Evolutionary conservation across 139 green algal genomes (phyloP).

Genomic region (Chlorella vulgaris): DNA sequence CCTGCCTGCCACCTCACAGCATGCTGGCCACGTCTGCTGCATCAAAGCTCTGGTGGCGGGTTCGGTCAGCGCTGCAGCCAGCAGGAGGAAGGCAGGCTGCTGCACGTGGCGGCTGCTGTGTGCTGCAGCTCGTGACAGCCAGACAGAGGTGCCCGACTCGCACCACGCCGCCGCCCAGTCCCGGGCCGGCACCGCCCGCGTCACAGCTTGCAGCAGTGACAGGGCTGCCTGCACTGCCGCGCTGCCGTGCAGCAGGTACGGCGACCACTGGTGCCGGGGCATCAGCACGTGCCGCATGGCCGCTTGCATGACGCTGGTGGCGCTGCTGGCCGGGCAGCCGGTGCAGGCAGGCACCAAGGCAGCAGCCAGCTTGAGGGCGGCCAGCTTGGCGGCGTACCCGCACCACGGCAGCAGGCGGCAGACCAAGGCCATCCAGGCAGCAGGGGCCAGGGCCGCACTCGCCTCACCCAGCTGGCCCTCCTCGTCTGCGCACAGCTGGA

Average conservation of each 20-base stretch:
- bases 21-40: not conserved
- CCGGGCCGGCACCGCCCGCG: not conserved
- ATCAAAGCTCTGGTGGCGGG: not conserved
- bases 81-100: not conserved
- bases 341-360: not conserved
- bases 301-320: not conserved
- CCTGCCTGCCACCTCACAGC: not conserved
- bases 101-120: constrained; percentile 2
- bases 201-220: not conserved
- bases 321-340: too few relatives aligned
- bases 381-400: constrained; percentile 9
- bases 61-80: constrained; percentile 1
- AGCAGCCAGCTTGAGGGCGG: not conserved
- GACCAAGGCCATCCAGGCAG: not conserved
- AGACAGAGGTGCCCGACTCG: not conserved
- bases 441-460: not conserved
- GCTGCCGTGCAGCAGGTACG: constrained; percentile 11
- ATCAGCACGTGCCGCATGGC: constrained; percentile 14
- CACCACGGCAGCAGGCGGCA: not conserved
- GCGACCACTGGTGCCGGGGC: constrained; percentile 4
- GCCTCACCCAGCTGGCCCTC: not conserved
- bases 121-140: constrained; percentile 6
- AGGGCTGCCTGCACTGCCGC: constrained; percentile 1
- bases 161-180: not conserved
- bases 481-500: too few relatives aligned